phyloP scores from a whole-genome alignment of 2,329 filamentous ascomycete species.

The Aureobasidium uvarum region DNA sequence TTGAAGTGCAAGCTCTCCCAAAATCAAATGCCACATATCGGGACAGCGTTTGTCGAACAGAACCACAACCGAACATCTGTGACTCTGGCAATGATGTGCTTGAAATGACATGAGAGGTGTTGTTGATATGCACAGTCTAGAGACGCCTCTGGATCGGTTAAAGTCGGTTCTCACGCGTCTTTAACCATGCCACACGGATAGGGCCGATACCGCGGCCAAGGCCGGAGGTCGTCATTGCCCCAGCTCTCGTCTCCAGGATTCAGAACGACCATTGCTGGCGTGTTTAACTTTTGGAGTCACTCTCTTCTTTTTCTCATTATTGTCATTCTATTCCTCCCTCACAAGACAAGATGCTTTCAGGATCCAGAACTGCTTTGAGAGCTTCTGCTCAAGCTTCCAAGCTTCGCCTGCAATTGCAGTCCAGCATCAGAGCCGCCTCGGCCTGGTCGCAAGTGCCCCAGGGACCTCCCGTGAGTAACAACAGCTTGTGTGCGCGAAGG shows the following conservation, averaged over 20 bases:
- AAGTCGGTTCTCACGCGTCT: slow-evolving; percentile 18
- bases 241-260: slow-evolving; percentile 26
- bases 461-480: slow-evolving; percentile 68
- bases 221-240: slow-evolving; percentile 18
- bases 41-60: too few relatives aligned
- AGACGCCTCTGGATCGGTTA: slow-evolving; percentile 1
- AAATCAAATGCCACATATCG: too few relatives aligned
- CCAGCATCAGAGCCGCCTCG: slow-evolving; percentile 63
- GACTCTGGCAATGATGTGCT: too few relatives aligned
- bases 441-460: slow-evolving; percentile 90
- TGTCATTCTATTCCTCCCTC: not conserved
- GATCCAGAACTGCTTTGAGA: slow-evolving; percentile 28
- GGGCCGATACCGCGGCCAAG: slow-evolving; percentile 27
- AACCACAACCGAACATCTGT: too few relatives aligned
- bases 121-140: too few relatives aligned
- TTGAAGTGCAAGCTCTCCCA: not conserved
- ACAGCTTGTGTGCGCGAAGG: not conserved
- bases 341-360: slow-evolving; percentile 27
- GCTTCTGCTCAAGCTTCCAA: slow-evolving; percentile 28
- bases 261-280: slow-evolving; percentile 11
- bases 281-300: slow-evolving; percentile 25
- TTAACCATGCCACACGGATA: slow-evolving; percentile 1
- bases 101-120: not conserved
- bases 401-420: slow-evolving; percentile 30
- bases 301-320: slow-evolving; percentile 10